These are phyloP conservation scores for Copromyces sp. DNA, from an alignment of 495 filamentous ascomycete genomes.

Conservation along the genomic window DNA sequence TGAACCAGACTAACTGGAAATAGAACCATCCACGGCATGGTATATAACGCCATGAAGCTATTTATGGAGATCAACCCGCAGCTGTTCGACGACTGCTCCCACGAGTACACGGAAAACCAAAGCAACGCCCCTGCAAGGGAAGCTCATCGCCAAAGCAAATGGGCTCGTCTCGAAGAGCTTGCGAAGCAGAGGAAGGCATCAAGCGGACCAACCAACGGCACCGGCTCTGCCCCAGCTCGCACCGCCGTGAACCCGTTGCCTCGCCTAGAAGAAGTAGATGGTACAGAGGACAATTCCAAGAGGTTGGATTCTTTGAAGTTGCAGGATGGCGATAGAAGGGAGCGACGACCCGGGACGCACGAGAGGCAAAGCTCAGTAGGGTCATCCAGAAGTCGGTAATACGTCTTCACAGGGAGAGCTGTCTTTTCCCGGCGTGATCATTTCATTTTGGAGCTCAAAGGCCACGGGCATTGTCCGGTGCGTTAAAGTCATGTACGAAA, in stretches of 20 bases:
- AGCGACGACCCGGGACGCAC: constrained; percentile 33
- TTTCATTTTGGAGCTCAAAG: neutral
- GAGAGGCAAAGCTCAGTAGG: constrained; percentile 42
- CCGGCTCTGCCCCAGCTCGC: constrained; percentile 11
- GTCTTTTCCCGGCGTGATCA: neutral
- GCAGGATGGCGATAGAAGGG: constrained; percentile 50
- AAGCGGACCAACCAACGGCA: constrained; percentile 19
- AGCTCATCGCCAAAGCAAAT: constrained; percentile 65
- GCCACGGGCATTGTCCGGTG: neutral
- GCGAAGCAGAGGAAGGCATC: constrained; percentile 48
- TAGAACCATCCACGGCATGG: constrained; percentile 99
- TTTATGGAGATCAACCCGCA: constrained; percentile 99
- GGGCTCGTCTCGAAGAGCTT: constrained; percentile 74
- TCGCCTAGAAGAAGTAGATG: constrained; percentile 58
- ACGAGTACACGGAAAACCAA: constrained; percentile 95
- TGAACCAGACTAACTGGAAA: neutral
- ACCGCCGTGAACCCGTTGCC: constrained; percentile 21
- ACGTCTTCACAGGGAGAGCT: neutral
- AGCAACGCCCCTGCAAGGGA: constrained; percentile 74
- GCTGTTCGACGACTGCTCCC: constrained; percentile 96
- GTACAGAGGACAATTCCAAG: constrained; percentile 73
- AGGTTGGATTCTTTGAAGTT: constrained; percentile 75
- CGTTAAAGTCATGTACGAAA: neutral
- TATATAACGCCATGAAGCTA: constrained; percentile 99
- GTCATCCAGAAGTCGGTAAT: constrained; percentile 32